Conservation (phyloP, 768 basidiomycete species). For the Tylopilus felleus region DNA sequence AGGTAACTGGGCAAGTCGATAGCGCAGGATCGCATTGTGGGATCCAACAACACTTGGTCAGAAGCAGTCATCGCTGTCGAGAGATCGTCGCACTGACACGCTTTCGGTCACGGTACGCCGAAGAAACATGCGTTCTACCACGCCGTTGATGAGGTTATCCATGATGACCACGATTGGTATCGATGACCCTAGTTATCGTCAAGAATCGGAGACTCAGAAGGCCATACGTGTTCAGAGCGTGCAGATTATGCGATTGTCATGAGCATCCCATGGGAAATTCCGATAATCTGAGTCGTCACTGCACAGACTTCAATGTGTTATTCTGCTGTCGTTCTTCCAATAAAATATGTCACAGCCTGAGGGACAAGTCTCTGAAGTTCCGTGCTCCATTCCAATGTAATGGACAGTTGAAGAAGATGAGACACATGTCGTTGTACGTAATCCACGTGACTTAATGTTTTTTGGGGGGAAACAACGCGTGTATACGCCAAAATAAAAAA, state of each 20-base stretch:
- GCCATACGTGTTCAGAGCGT: conserved; percentile 8
- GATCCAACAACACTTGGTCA: neutral
- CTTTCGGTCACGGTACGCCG: neutral
- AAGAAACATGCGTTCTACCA: conserved; percentile 18
- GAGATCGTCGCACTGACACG: neutral
- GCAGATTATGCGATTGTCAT: conserved; percentile 14
- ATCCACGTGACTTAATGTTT: conserved; percentile 29
- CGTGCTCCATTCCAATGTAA: neutral
- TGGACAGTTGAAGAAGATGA: conserved; percentile 4
- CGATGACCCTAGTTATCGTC: conserved; percentile 20
- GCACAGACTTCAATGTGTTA: neutral
- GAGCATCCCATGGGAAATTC: neutral
- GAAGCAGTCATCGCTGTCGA: neutral
- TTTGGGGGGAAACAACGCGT: conserved; percentile 26
- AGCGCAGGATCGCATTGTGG: neutral
- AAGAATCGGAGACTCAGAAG: neutral
- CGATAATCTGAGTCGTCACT: neutral
- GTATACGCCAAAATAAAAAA: conserved; percentile 25
- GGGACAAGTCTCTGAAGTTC: neutral
- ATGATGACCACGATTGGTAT: conserved; percentile 26
- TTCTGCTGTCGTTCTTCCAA: neutral
- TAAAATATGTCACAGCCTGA: neutral
- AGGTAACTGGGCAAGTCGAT: neutral
- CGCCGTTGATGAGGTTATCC: conserved; percentile 14
- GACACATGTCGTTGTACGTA: conserved; percentile 19